phyloP scores from a whole-genome alignment of 148 eudicot species.

The Heliamphora exappendiculata region DNA sequence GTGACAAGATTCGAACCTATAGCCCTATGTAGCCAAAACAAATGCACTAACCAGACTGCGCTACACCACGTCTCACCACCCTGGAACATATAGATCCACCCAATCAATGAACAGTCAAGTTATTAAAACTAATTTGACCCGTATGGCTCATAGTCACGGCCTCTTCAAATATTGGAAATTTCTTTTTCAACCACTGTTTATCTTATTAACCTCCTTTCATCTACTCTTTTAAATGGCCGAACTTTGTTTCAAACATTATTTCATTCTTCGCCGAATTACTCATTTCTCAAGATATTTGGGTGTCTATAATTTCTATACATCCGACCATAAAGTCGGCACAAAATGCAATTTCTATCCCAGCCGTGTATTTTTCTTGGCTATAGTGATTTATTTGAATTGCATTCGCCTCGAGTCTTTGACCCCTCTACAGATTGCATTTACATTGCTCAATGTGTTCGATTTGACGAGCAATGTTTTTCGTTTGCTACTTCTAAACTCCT shows the following conservation, averaged over 20 bases:
- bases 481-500: background rate
- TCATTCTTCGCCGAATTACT: background rate
- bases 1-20: background rate
- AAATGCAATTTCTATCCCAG: background rate
- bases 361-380: constrained; percentile 5
- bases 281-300: background rate
- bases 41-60: background rate
- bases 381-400: background rate
- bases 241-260: background rate
- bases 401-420: background rate
- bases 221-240: background rate
- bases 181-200: background rate
- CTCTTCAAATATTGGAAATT: background rate
- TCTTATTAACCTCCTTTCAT: background rate
- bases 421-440: background rate
- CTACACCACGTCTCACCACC: too few relatives aligned
- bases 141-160: background rate
- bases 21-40: background rate
- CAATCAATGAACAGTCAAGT: background rate
- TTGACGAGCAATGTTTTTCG: background rate
- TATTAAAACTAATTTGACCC: background rate
- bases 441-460: background rate
- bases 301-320: too few relatives aligned
- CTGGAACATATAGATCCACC: too few relatives aligned
- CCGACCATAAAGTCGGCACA: background rate